Evolutionary conservation across 2,329 filamentous ascomycete genomes (phyloP).

Genomic region (Fusarium pilosicola): DNA sequence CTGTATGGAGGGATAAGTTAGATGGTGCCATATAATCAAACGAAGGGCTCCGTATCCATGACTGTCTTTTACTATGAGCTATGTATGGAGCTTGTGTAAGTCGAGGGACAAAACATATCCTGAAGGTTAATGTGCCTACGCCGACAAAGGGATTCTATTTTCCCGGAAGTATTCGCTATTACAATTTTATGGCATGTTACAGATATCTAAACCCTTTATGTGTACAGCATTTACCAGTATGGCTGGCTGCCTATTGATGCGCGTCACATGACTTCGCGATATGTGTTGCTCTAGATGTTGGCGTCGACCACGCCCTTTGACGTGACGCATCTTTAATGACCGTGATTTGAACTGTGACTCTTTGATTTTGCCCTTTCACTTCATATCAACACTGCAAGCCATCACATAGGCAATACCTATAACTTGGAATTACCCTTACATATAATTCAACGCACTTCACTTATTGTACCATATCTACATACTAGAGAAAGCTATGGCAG

Average conservation of each 20-base stretch:
- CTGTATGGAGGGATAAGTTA: no score
- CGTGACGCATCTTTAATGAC: slow-evolving; percentile 11
- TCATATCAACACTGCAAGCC: background rate
- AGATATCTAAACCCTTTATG: background rate
- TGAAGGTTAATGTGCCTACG: background rate
- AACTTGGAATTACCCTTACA: background rate
- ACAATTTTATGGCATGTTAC: background rate
- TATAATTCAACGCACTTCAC: background rate
- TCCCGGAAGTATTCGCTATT: background rate
- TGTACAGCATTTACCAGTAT: background rate
- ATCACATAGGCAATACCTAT: background rate
- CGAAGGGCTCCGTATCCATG: background rate
- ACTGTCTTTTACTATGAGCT: background rate
- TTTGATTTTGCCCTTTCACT: background rate
- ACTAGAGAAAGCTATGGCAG: slow-evolving; percentile 18
- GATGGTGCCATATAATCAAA: no score
- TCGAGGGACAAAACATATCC: background rate
- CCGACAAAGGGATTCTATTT: background rate
- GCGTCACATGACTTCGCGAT: slow-evolving; percentile 45
- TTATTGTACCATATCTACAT: background rate
- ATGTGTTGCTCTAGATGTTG: slow-evolving; percentile 45
- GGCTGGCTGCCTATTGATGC: background rate
- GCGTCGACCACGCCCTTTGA: slow-evolving; percentile 36
- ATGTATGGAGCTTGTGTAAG: background rate
- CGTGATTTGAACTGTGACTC: slow-evolving; percentile 6